phyloP scores from a whole-genome alignment of 1,284 basidiomycete genomes.

The Trichosporon ovoides region DNA sequence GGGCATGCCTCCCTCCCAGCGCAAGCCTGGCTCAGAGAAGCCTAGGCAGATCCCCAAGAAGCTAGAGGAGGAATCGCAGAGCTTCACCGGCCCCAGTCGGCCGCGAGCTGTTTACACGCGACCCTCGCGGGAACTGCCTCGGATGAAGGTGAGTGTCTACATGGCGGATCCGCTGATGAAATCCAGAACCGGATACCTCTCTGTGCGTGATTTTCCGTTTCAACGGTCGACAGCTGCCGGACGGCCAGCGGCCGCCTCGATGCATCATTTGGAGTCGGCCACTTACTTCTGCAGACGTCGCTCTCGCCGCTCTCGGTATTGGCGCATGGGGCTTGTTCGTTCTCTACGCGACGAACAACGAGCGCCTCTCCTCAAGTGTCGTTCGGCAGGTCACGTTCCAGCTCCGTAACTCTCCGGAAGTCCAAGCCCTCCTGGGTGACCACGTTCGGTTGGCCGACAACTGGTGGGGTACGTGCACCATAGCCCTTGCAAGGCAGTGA shows the following conservation, averaged over 20 bases:
- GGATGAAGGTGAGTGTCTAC: conserved; percentile 30
- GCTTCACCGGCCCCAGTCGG: conserved; percentile 12
- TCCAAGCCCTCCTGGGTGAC: conserved; percentile 37
- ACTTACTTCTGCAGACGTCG: conserved; percentile 28
- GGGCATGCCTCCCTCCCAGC: conserved; percentile 26
- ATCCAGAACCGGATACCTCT: conserved; percentile 32
- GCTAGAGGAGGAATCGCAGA: conserved; percentile 14
- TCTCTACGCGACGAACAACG: conserved; percentile 43
- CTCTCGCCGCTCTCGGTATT: conserved; percentile 34
- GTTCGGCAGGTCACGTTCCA: conserved; percentile 45
- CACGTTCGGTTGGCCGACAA: conserved; percentile 39
- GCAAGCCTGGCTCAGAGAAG: not conserved
- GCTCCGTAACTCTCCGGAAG: conserved; percentile 42
- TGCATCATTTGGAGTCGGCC: no score
- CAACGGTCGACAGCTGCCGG: not conserved
- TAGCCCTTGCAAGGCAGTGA: no score
- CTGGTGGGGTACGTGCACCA: conserved; percentile 41
- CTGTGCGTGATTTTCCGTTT: conserved; percentile 23
- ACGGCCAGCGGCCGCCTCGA: not conserved
- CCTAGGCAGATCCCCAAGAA: not conserved
- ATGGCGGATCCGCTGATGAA: not conserved
- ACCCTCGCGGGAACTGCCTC: conserved; percentile 28
- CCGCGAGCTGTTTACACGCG: conserved; percentile 19
- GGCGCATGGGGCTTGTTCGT: conserved; percentile 44
- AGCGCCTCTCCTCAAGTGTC: conserved; percentile 46